Evolutionary conservation across 306 rosid genomes (phyloP).

Genomic region (Lathyrus aphaca): DNA sequence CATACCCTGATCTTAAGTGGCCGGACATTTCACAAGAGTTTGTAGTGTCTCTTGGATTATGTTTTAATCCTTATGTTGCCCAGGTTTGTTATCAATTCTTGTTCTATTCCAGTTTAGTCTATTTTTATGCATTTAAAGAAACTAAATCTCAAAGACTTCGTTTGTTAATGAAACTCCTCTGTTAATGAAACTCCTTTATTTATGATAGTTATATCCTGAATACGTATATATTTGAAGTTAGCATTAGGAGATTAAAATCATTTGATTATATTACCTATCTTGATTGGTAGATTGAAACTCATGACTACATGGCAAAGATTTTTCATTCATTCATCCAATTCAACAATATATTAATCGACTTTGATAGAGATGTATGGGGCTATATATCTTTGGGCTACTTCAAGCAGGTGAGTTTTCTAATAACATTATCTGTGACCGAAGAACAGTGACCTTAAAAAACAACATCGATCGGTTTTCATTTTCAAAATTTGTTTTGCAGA

Average conservation of each 20-base stretch:
- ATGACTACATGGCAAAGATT: constrained; percentile 90
- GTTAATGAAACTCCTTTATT: constrained; percentile 13
- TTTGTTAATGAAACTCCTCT: too few species aligned
- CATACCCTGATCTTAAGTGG: constrained; percentile 81
- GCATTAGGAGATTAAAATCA: background rate
- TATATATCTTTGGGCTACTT: constrained; percentile 90
- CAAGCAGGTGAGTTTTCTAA: constrained; percentile 66
- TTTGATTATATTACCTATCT: constrained; percentile 21
- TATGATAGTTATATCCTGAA: background rate
- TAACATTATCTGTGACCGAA: constrained; percentile 6
- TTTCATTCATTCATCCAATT: constrained; percentile 66
- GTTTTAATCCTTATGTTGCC: constrained; percentile 80
- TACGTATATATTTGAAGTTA: constrained; percentile 3
- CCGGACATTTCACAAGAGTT: constrained; percentile 70
- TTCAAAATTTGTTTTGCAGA: constrained; percentile 37
- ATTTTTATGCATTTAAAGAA: background rate
- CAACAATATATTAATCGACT: constrained; percentile 77
- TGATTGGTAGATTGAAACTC: constrained; percentile 80
- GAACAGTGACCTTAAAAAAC: background rate
- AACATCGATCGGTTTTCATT: constrained; percentile 9
- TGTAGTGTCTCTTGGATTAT: constrained; percentile 72
- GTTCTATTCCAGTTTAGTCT: constrained; percentile 9
- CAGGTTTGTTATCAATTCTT: constrained; percentile 53
- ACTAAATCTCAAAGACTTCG: background rate
- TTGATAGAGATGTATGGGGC: constrained; percentile 88